Base-by-base conservation (phyloP, 495 filamentous ascomycete species). In the Talaromyces adpressus region DNA sequence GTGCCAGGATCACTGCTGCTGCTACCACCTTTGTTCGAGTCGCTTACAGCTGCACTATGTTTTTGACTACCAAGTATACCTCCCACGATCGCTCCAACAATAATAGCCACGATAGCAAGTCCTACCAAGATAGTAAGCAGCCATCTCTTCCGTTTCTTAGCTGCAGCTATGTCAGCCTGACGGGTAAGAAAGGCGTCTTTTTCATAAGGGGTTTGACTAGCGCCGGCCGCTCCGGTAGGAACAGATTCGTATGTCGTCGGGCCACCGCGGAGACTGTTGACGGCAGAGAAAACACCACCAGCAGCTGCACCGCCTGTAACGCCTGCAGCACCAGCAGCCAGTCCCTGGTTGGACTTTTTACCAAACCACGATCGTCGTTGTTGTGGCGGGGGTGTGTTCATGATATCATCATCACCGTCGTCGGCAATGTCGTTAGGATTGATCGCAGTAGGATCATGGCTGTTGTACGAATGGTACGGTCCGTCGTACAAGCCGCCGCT, bases 371-470 rank as follows among this genome's bases (percentile, higher is more conserved):
- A 86, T 25, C 56, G 56, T 12, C 30, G 29, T 22, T 58, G 56
- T 54, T 67, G 73, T 59, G 74, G 72, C 52, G 68, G 72, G 25
- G 72, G 76, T 71, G 70, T 76, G 66, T 66, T 74, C 62, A 62
- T 71, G 56, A 92, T 81, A 4, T 88, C 91, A 65, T 96, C 92
- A 67, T 96, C 92, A 7, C 88, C 91, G 68, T 96, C 91, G 68
- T 97, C 92, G 3, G 82, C 86, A 61, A 95, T 92, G 2, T 87
- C 87, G 64, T 89, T 84, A 0, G 91, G 91, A 69, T 96, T 87
- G 58, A 95, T 86, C 18, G 77, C 75, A 16, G 81, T 77, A 6
- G 81, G 63, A 64, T 75, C 65, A 75, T 80, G 72, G 85, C 84
- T 79, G 30, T 82, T 85, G 4, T 80, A 78, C 2, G 87, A 88